A percentile compares a stretch with the other conserved stretches of the same genome.
Conservation (phyloP, 768 basidiomycete genomes). For the Sarcomyxa edulis region DNA sequence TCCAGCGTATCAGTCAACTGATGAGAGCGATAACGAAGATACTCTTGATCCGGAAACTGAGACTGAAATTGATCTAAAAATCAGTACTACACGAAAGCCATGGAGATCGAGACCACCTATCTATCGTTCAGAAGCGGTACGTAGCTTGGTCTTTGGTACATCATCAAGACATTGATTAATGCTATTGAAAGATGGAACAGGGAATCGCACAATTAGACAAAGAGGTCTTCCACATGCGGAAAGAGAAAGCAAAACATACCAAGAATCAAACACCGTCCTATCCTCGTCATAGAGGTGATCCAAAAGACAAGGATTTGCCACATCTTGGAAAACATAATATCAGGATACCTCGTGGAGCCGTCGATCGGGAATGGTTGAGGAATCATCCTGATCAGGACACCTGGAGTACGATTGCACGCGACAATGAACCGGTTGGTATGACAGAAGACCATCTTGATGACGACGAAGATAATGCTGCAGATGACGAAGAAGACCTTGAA, state of each 20-base stretch:
- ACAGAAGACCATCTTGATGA: too few species aligned
- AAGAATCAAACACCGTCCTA: neutral
- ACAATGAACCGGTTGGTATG: too few species aligned
- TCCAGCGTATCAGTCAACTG: constrained; percentile 2
- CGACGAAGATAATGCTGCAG: neutral
- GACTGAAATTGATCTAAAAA: neutral
- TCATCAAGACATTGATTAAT: neutral
- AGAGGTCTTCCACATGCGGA: neutral
- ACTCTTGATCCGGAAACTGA: constrained; percentile 1
- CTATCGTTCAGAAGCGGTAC: neutral
- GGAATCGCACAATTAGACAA: neutral
- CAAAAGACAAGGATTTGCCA: neutral
- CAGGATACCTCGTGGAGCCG: constrained; percentile 1
- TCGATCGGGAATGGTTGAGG: neutral
- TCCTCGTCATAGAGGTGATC: neutral
- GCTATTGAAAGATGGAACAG: neutral
- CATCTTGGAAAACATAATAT: neutral
- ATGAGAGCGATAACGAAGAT: neutral
- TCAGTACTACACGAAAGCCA: neutral
- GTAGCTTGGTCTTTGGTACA: neutral
- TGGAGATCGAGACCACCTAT: constrained; percentile 1
- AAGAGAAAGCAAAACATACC: neutral
- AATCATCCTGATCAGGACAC: neutral
- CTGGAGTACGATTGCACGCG: neutral
- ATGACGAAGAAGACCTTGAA: neutral